phyloP scores from a whole-genome alignment of 495 filamentous ascomycete species.

The Penicillium coffeae region DNA sequence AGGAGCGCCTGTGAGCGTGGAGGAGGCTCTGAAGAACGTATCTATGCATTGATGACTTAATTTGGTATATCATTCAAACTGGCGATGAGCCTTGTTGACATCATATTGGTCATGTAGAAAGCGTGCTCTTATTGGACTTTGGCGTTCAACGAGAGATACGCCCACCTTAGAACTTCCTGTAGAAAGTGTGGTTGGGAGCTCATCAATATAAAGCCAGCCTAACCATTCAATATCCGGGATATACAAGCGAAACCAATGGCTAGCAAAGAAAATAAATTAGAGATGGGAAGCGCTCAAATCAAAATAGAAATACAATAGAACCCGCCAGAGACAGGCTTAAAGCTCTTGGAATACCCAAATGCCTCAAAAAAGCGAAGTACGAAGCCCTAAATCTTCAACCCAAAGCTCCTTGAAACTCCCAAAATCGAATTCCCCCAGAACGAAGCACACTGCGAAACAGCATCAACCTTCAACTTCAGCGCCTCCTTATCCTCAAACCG shows the following conservation, averaged over 20 bases:
- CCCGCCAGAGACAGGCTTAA: too few relatives aligned
- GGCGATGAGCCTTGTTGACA: background rate
- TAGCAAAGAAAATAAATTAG: background rate
- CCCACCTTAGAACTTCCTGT: too few relatives aligned
- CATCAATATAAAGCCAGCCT: background rate
- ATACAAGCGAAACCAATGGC: background rate
- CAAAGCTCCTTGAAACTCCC: constrained; percentile 43
- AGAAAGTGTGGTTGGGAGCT: too few relatives aligned
- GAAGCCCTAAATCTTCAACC: constrained; percentile 45
- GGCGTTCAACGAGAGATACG: too few relatives aligned
- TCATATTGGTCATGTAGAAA: too few relatives aligned
- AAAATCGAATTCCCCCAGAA: constrained; percentile 62
- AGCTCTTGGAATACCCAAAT: background rate
- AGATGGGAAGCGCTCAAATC: background rate
- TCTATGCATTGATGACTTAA: constrained; percentile 22
- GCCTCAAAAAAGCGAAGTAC: too few relatives aligned
- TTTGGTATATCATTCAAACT: too few relatives aligned
- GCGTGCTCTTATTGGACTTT: too few relatives aligned
- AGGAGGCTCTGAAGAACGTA: constrained; percentile 41
- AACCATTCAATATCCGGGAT: background rate
- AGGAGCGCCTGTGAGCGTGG: constrained; percentile 26
- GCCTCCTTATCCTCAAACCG: constrained; percentile 65
- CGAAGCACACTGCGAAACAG: constrained; percentile 66
- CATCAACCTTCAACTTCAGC: constrained; percentile 55
- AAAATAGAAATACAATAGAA: background rate